Evolutionary conservation across 306 rosid species (phyloP).

Genomic region (cucumber (Cucumis sativus)): Cucumber_9930_V3 NC_026661.2:7978001-7978500

Average conservation of each 20-base stretch:
- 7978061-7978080: constrained; percentile 88
- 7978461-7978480: too few relatives aligned
- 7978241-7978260: constrained; percentile 71
- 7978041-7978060: constrained; percentile 73
- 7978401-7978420: too few relatives aligned
- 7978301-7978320: not conserved
- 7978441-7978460: too few relatives aligned
- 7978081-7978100: constrained; percentile 76
- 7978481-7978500: too few relatives aligned
- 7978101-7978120: constrained; percentile 81
- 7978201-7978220: constrained; percentile 71
- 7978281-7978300: not conserved
- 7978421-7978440: too few relatives aligned
- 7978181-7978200: constrained; percentile 66
- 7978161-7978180: constrained; percentile 73
- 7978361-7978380: not conserved
- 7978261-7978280: constrained; percentile 40
- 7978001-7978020: constrained; percentile 68
- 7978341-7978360: not conserved
- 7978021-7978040: constrained; percentile 83
- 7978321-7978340: not conserved
- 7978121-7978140: constrained; percentile 66
- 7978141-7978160: constrained; percentile 76
- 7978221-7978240: constrained; percentile 80
- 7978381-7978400: too few relatives aligned